phyloP scores from a whole-genome alignment of 2,329 filamentous ascomycete species.

The Biscogniauxia marginata region DNA sequence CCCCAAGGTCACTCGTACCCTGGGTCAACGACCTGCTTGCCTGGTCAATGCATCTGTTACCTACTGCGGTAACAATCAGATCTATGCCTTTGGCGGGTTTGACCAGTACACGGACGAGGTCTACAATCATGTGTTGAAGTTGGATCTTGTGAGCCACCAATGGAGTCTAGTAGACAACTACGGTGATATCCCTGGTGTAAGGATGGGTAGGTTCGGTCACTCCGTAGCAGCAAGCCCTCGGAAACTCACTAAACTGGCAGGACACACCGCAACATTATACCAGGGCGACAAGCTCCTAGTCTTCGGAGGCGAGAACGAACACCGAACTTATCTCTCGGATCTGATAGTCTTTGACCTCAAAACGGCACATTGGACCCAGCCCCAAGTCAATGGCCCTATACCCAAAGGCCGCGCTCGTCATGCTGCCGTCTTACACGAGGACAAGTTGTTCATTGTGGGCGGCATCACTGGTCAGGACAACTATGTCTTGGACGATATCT shows the following conservation, averaged over 20 bases:
- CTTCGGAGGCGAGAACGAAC: constrained; percentile 97
- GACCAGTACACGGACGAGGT: constrained; percentile 99
- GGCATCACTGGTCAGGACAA: constrained; percentile 94
- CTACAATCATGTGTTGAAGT: constrained; percentile 91
- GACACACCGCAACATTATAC: constrained; percentile 92
- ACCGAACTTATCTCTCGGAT: constrained; percentile 91
- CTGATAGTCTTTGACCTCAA: constrained; percentile 94
- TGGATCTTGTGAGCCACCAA: constrained; percentile 84
- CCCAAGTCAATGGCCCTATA: constrained; percentile 77
- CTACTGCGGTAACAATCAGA: constrained; percentile 96
- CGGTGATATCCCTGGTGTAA: constrained; percentile 92
- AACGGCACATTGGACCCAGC: constrained; percentile 93
- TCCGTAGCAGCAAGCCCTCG: neutral
- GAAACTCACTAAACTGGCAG: constrained; percentile 42
- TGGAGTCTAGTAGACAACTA: constrained; percentile 99
- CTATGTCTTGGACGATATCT: constrained; percentile 91
- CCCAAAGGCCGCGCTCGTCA: constrained; percentile 91
- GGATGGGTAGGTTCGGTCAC: constrained; percentile 70
- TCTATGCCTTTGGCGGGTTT: constrained; percentile 97
- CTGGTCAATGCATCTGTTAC: constrained; percentile 98
- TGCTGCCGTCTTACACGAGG: constrained; percentile 90
- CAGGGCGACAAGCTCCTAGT: constrained; percentile 93
- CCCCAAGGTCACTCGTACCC: constrained; percentile 76
- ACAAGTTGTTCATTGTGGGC: constrained; percentile 93
- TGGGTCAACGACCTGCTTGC: constrained; percentile 83